Evolutionary conservation across 2,329 filamentous ascomycete species (phyloP).

Genomic region (Dactylella cylindrospora): DNA sequence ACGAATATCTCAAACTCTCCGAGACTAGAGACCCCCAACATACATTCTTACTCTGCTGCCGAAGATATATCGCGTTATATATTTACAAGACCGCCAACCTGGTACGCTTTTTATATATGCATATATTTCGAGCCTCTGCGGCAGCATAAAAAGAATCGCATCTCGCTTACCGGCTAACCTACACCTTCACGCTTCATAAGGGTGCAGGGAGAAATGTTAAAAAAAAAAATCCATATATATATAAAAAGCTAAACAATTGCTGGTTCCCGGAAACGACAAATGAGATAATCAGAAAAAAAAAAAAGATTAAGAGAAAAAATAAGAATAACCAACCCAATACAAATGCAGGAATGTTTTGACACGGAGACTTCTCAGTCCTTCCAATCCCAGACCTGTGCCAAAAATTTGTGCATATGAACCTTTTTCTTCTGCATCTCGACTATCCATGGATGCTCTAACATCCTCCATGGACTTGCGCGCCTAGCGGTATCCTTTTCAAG

Average conservation of each 20-base stretch:
- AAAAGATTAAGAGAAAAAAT: background rate
- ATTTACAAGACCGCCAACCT: no score
- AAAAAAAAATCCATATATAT: background rate
- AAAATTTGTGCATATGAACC: constrained; percentile 94
- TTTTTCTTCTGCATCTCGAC: constrained; percentile 92
- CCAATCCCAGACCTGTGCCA: constrained; percentile 97
- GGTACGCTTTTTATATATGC: no score
- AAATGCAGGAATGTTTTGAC: no score
- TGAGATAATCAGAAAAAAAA: background rate
- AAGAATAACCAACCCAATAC: constrained; percentile 1
- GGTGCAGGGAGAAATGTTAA: background rate
- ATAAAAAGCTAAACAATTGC: background rate
- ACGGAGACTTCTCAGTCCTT: constrained; percentile 60
- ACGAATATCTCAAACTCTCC: background rate
- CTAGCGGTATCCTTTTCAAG: constrained; percentile 88
- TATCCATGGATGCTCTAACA: constrained; percentile 99
- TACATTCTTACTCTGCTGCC: background rate
- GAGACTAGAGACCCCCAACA: background rate
- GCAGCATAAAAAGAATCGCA: no score
- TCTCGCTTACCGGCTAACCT: no score
- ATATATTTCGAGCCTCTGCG: no score
- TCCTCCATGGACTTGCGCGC: constrained; percentile 93
- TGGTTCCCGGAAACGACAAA: background rate
- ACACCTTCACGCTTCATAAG: background rate
- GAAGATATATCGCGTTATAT: background rate